Base-by-base conservation (phyloP, 352 stramenopile genomes). In the Phytophthora idaei region DNA sequence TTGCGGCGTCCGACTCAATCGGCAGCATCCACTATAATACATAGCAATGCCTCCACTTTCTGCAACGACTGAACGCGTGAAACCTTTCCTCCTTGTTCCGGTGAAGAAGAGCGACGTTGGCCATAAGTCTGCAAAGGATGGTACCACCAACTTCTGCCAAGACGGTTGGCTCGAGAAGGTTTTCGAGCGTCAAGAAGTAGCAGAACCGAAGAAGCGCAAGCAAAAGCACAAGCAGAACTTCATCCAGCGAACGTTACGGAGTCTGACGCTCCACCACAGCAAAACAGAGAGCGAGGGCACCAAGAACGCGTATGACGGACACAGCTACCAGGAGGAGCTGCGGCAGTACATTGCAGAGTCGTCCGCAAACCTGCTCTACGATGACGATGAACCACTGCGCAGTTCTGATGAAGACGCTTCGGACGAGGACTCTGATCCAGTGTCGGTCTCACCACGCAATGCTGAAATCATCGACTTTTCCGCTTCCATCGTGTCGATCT, bases 251-350 rank as follows among this genome's bases (percentile, higher is more conserved):
- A 54, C 63, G 4, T 37, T 79, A 2, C 27, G 50, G 27, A 70
- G 39, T 48, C 31, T 76, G 42, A 69, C 49, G 3, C 57, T 44
- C 27, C 67, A 71, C 17, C 41, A 36, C 39, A 44, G 12, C 44
- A 67, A 67, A 48, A 27, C 31, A 28, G 41, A 55, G 10, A 39
- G 8, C 3, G n/a, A 45, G 37, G 0, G 21, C 21, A 21, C 21
- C 21, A 21, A 21, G 21, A 21, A 21, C 21, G 21, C 21, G 21
- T 48, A 62, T 29, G 50, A 71, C 14, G 57, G 66, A n/a, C n/a
- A 55, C 41, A 69, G 57, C 56, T 77, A 77, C 66, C 31, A 39
- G 9, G 45, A 71, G 4, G 70, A 74, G 49, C 57, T 77, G n/a
- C 39, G 61, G 11, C 46, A 72, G n/a, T 67, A 65, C 53, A 64